Base-by-base conservation (phyloP, 1,284 basidiomycete genomes). In the Rhizopogon hawkerae region DNA sequence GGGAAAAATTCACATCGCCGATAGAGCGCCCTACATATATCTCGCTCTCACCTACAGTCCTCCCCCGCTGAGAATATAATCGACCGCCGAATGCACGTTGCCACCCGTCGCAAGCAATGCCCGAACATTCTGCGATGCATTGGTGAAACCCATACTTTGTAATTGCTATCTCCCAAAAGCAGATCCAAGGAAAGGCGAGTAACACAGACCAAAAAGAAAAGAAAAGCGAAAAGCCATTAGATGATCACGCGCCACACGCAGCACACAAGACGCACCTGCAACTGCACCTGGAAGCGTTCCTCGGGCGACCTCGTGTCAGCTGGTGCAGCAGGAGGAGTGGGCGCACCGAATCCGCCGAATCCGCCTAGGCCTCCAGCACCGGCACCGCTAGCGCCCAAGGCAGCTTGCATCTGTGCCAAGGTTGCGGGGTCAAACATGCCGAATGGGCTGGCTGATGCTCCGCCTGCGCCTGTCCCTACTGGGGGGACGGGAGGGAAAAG, bases 31-130 rank as follows among this genome's bases (percentile, higher is more conserved):
- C 9, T 67, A 85, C 54, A 87, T 21, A 5, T 26, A 26, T 2
- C 18, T 38, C 23, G 23, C 23, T 7, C 24, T 34, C 16, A 3
- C 4, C 9, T 67, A 85, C 54, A 87, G 38, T 23, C 87, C 86
- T 9, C 86, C 85, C 1, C 89, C 89, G 39, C 74, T 69, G 52
- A 95, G 76, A 57, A 95, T 92, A 62, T 94, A 91, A 69, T 94
- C 92, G 58, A 95, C 89, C 35, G 92, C 91, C 23, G 84, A 78
- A 63, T 93, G 81, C 26, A 95, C 89, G 60, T 93, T 92, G 4
- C 92, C 92, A 16, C 81, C 91, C 0, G 90, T 93, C 41, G 88
- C 88, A 24, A 90, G 75, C 47, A 95, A 70, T 7, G 92, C 91
- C 14, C 90, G 76, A n/a, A 95, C 75, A 62, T 95, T 95, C 75